Conservation (phyloP, 768 basidiomycete species). For the Cyclocybe aegerita region DNA sequence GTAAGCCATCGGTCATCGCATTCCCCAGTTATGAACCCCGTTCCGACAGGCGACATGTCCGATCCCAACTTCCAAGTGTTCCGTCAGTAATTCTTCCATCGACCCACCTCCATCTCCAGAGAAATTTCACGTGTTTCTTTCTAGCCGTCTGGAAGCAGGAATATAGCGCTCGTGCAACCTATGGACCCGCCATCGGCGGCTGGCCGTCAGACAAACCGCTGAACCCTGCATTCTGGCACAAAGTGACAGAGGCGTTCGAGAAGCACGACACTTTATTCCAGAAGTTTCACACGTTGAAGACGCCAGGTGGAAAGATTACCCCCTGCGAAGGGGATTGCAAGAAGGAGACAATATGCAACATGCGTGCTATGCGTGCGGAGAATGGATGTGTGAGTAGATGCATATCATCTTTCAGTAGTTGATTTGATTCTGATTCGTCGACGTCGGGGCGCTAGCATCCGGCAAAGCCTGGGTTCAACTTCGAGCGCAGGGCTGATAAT, state of each 20-base stretch:
- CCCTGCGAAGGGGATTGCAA: no score
- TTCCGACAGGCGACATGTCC: slow-evolving; percentile 35
- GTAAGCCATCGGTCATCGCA: slow-evolving; percentile 28
- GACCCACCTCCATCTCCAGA: background rate
- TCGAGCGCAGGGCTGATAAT: no score
- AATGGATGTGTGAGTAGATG: no score
- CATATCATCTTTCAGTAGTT: no score
- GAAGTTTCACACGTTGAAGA: slow-evolving; percentile 28
- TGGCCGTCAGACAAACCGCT: slow-evolving; percentile 35
- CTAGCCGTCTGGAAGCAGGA: slow-evolving; percentile 49
- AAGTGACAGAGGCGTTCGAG: slow-evolving; percentile 50
- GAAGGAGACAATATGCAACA: no score
- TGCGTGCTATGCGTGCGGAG: no score
- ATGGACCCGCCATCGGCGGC: slow-evolving; percentile 39
- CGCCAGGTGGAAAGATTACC: background rate
- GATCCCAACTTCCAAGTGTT: slow-evolving; percentile 44
- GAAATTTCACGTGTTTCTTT: background rate
- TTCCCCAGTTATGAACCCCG: background rate
- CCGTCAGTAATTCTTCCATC: slow-evolving; percentile 31
- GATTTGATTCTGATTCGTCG: no score
- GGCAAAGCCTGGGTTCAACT: no score
- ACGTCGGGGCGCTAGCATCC: no score
- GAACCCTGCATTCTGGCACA: slow-evolving; percentile 56
- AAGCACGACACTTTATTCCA: slow-evolving; percentile 44
- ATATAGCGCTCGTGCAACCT: slow-evolving; percentile 53